Base-by-base conservation (phyloP, 2,329 filamentous ascomycete species). In the Cercospora sp. region DNA sequence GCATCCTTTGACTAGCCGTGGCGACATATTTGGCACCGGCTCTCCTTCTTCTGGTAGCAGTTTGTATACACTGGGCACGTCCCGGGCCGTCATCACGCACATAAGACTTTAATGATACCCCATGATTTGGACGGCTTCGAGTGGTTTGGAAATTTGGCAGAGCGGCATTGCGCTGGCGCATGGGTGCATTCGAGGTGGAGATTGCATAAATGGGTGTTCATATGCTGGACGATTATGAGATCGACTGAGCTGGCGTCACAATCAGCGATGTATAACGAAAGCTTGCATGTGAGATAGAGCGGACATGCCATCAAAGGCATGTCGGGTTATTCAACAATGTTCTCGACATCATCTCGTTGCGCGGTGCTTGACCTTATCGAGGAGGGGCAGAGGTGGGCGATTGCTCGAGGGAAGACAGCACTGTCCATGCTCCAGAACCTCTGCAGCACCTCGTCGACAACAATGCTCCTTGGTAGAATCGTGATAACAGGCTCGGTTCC, bases 1-100 rank as follows among this genome's bases (percentile, higher is more conserved):
- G 76, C 67, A 78, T 81, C 70, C 77, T 81, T 77, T 81, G 79
- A 80, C 78, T 79, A 70, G 70, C 75, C 62, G 71, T 74, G 30
- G 53, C 75, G 55, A 72, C 76, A 61, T 76, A 75, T 65, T 58
- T 77, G 42, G 72, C 72, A 39, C 75, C 77, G 9, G 64, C 75
- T 28, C 57, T 73, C 16, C 65, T 79, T 23, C 57, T 79, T 55
- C 36, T 78, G 12, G 45, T 74, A 57, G 75, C 73, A 10, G 69
- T 77, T 57, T 55, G 70, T n/a, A 57, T 75, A 9, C 69, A 75
- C 36, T 75, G 70, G 70, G 63, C 42, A 48, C 67, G 70, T 31
- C 66, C 67, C 45, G 64, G 28, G 28, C 20, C 18, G 16, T 28
- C 61, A 51, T 45, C 36, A 60, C 53, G n/a, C 53, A 59, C 55